Base-by-base conservation (phyloP, 805 yeast genomes). In the Candida andamanensis region DNA sequence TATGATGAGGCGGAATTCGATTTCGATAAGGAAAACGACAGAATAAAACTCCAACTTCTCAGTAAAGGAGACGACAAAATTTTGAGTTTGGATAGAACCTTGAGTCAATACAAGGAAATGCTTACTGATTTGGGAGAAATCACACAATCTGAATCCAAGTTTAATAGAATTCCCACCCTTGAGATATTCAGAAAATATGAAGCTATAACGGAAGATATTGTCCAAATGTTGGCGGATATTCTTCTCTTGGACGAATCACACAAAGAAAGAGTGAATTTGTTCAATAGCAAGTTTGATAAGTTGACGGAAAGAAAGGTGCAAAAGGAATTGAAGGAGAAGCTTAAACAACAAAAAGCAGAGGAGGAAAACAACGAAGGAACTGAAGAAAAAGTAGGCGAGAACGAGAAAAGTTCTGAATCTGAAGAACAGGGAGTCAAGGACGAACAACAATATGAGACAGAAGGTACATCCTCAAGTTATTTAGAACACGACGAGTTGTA, bases 1-100 rank as follows among this genome's bases (percentile, higher is more conserved):
- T 77, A 62, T 45, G 64, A 66, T 3, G 60, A 58, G 3, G 52
- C 61, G 15, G 72, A 67, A 0, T 47, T 78, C 16, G 74, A 78
- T 44, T 75, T 70, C 38, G 74, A 70, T 20, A 63, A 67, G 33
- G 78, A 74, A 44, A 70, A 68, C 37, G 56, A 60, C 21, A 65
- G 71, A 39, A 49, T 76, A 28, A 66, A 63, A 32, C 26, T 51
- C 3, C 49, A 49, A 29, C 31, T 52, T 4, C 24, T 51, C 31
- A 35, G 32, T 14, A 41, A 34, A 11, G 52, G 52, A 8, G 48
- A 45, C 3, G 54, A 54, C 29, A 49, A 45, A 10, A 37, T 55
- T 27, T 28, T 44, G 28, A 46, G 42, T 9, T 50, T 64, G 29
- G 63, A 58, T 10, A 44, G 35, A 30, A 47, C 47, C 24, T 45